These are phyloP conservation scores for Parachlorella kessleri DNA, from an alignment of 139 green algal genomes.

Conservation along the genomic window DNA sequence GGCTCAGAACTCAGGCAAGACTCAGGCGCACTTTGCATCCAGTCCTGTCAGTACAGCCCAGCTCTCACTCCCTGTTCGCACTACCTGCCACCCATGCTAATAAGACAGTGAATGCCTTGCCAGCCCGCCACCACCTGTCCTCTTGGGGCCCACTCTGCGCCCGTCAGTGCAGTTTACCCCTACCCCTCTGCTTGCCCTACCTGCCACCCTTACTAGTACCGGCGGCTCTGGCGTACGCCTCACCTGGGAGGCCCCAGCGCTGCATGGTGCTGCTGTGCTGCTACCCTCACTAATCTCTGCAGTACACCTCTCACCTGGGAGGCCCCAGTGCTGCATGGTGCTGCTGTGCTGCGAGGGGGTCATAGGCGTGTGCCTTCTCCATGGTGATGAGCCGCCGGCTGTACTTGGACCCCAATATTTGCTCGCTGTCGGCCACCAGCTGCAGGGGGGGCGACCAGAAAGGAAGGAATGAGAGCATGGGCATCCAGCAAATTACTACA, in stretches of 20 bases:
- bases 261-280: not conserved
- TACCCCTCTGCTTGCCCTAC: no score
- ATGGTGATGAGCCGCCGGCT: conserved; percentile 88
- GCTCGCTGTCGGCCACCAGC: conserved; percentile 74
- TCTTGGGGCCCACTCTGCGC: no score
- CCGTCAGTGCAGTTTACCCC: no score
- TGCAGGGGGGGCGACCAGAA: conserved; percentile 8
- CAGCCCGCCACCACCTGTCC: no score
- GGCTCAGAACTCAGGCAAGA: no score
- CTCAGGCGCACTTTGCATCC: no score
- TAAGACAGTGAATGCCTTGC: no score
- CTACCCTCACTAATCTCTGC: not conserved
- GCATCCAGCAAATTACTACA: no score
- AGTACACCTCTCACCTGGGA: not conserved
- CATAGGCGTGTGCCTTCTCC: conserved; percentile 63
- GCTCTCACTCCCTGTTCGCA: no score
- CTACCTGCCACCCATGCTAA: no score
- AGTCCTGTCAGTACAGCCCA: no score
- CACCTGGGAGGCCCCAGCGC: conserved; percentile 8
- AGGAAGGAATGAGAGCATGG: no score
- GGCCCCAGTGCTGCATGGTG: conserved; percentile 16
- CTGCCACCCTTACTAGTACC: not conserved
- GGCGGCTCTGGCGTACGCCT: not conserved
- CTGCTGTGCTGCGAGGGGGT: conserved; percentile 1
- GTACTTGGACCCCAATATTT: conserved; percentile 82